Conservation (phyloP, 2,329 filamentous ascomycete species). For the Pseudogymnoascus sp. region DNA sequence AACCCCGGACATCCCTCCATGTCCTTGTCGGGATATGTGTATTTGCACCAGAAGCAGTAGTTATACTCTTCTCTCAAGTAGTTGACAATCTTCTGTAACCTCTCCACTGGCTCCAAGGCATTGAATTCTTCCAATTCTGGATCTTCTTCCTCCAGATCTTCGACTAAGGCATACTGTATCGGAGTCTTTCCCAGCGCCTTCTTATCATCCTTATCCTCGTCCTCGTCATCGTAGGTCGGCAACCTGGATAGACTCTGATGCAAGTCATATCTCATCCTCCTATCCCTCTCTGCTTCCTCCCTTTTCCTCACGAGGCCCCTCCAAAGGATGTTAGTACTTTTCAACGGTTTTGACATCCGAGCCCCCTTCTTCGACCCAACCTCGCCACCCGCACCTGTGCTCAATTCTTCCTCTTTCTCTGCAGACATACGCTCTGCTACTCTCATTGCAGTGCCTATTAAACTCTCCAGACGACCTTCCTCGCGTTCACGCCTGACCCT, state of each 20-base stretch:
- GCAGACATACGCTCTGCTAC: slow-evolving; percentile 65
- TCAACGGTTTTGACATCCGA: slow-evolving; percentile 45
- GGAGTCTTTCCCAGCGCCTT: slow-evolving; percentile 55
- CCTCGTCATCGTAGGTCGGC: slow-evolving; percentile 59
- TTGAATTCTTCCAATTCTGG: slow-evolving; percentile 74
- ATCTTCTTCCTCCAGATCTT: slow-evolving; percentile 71
- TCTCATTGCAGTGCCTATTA: slow-evolving; percentile 71
- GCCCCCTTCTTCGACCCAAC: slow-evolving; percentile 21
- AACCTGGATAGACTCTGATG: slow-evolving; percentile 56
- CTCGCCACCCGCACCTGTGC: slow-evolving; percentile 16
- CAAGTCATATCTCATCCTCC: slow-evolving; percentile 56
- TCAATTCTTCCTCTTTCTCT: slow-evolving; percentile 22
- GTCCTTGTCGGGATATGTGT: slow-evolving; percentile 59
- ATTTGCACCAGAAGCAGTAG: slow-evolving; percentile 98
- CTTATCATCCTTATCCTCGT: slow-evolving; percentile 66
- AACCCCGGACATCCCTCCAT: slow-evolving; percentile 87
- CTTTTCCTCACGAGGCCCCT: slow-evolving; percentile 64
- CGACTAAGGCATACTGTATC: slow-evolving; percentile 51
- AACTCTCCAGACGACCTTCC: slow-evolving; percentile 57
- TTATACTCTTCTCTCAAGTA: slow-evolving; percentile 63
- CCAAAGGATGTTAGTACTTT: slow-evolving; percentile 70
- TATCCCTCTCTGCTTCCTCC: slow-evolving; percentile 62
- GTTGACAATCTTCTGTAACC: slow-evolving; percentile 56
- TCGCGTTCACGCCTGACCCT: slow-evolving; percentile 65
- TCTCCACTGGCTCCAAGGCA: slow-evolving; percentile 57